Evolutionary conservation across 805 yeast species (phyloP), one percentile per base, ranked within the genome.

Genomic region (Candida ipomoeae): DNA sequence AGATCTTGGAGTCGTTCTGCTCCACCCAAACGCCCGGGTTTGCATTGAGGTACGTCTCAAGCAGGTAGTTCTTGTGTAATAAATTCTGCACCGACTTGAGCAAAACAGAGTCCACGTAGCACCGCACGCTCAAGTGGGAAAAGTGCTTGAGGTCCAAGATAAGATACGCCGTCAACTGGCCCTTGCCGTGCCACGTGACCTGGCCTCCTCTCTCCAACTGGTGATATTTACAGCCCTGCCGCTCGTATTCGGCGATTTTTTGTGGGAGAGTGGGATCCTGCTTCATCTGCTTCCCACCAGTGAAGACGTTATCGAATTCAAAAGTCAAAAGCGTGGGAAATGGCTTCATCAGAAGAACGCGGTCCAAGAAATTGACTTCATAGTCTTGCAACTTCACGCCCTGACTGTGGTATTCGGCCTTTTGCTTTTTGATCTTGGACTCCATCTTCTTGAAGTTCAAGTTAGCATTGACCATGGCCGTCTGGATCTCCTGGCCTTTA

Each of bases 141-240:
- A 87, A 86, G 32, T 79, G 75, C 55, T 78, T 76, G 48, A 94
- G 70, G 64, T 94, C 72, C 48, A 74, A 48, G 1, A 94, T 77
- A 10, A 94, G 84, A 62, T 92, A 94, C 5, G 89, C 82, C 2
- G 91, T 96, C 36, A 89, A 63, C 67, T 94, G 99, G 0, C 99
- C 99, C 1, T 94, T 87, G 0, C 98, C 98, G 69, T 94, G 99
- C 74, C 88, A 94, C 0, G 99, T 94, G 1, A 94, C 82, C 64
- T 94, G 96, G 0, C 99, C 99, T 14, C 99, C 99, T 54, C 99
- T 74, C 48, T 82, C 82, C 0, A 94, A 79, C 59, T 88, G 92
- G n/a, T 84, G 78, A 61, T 82, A 87, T 31, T 75, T 75, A 14
- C 90, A 85, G n/a, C 77, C 77, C 38, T 72, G 51, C 29, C 44